These are phyloP conservation scores for Globisporangium takayamanum DNA, from an alignment of 352 stramenopile genomes.

Conservation along the genomic window DNA sequence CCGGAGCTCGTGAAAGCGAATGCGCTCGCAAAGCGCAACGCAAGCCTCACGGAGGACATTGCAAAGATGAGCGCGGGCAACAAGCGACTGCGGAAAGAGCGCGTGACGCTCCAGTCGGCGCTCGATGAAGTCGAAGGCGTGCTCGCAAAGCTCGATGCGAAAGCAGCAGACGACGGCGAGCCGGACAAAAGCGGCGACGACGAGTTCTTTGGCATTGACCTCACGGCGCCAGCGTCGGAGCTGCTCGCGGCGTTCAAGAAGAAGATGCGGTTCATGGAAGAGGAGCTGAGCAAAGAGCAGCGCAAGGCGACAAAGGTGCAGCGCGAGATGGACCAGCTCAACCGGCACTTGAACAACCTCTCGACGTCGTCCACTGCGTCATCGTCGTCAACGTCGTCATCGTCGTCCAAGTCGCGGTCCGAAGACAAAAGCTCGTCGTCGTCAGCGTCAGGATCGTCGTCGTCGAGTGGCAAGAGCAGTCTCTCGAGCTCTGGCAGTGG, in stretches of 20 bases:
- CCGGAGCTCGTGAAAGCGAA: slow-evolving; percentile 77
- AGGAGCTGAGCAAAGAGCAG: slow-evolving; percentile 78
- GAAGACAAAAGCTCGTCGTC: slow-evolving; percentile 17
- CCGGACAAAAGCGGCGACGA: slow-evolving; percentile 44
- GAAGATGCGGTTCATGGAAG: slow-evolving; percentile 65
- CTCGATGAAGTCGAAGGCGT: slow-evolving; percentile 70
- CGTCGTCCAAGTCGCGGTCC: slow-evolving; percentile 17
- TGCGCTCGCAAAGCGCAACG: slow-evolving; percentile 64
- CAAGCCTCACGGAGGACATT: slow-evolving; percentile 79
- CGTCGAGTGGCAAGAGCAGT: slow-evolving; percentile 22
- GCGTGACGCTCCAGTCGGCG: slow-evolving; percentile 49
- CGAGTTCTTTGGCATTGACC: slow-evolving; percentile 76
- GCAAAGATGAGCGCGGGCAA: slow-evolving; percentile 78
- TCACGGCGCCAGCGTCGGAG: slow-evolving; percentile 40
- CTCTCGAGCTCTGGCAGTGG: slow-evolving; percentile 18
- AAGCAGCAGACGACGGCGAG: slow-evolving; percentile 32
- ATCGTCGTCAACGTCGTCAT: not conserved
- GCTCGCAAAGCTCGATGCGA: slow-evolving; percentile 54
- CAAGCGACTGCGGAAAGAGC: slow-evolving; percentile 79
- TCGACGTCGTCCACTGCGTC: not conserved
- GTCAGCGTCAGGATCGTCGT: slow-evolving; percentile 23
- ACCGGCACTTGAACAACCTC: slow-evolving; percentile 57
- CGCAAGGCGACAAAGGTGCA: slow-evolving; percentile 65
- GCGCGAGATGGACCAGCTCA: slow-evolving; percentile 83
- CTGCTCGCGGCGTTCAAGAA: slow-evolving; percentile 58